Evolutionary conservation across 78 protist species (phyloP).

Genomic region (Planoprotostelium fungivorum): DNA sequence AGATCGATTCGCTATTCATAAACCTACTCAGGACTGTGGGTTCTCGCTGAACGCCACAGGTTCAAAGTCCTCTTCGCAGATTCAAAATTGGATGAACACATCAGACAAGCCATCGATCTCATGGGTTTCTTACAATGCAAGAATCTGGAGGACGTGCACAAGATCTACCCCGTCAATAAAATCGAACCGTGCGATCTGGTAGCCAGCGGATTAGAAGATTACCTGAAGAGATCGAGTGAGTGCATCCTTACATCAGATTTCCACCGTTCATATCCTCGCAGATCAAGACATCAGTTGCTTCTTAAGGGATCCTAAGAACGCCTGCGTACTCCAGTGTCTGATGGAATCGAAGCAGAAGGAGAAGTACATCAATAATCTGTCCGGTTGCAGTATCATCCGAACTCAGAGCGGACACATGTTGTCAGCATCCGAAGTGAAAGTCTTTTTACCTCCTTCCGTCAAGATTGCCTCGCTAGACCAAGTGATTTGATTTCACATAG

Average conservation of each 20-base stretch:
- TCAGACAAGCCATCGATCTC: too few species aligned
- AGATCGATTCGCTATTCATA: too few species aligned
- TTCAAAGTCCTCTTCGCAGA: too few species aligned
- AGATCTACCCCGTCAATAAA: too few species aligned
- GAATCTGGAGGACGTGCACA: too few species aligned
- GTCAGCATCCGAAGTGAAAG: background rate
- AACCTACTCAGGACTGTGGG: too few species aligned
- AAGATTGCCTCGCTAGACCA: background rate
- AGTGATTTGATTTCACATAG: background rate
- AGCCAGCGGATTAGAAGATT: too few species aligned
- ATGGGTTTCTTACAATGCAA: too few species aligned
- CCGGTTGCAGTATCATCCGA: background rate
- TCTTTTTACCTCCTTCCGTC: background rate
- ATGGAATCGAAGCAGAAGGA: background rate
- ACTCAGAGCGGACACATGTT: background rate
- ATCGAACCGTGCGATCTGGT: too few species aligned
- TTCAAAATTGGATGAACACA: too few species aligned
- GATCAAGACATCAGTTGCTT: background rate
- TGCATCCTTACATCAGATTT: background rate
- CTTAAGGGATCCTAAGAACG: background rate
- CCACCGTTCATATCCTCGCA: background rate
- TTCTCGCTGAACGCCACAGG: too few species aligned
- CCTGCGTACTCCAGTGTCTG: background rate
- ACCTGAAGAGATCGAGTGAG: background rate
- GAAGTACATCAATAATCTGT: background rate